Evolutionary conservation across 1,284 basidiomycete genomes (phyloP).

Genomic region (Puccinia brachypodii): DNA sequence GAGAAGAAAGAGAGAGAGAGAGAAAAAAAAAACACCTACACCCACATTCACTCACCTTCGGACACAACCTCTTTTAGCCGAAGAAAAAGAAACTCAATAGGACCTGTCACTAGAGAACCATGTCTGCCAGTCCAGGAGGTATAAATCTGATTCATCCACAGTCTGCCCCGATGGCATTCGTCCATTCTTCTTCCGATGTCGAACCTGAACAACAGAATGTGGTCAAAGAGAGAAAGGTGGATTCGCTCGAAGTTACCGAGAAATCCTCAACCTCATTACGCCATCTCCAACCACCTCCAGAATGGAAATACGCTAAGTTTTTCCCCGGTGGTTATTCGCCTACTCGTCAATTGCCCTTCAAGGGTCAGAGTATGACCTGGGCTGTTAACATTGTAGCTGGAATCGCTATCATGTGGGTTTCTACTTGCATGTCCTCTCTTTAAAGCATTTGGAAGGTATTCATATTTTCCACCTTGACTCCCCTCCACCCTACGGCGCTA

Average conservation of each 20-base stretch:
- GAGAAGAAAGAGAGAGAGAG: background rate
- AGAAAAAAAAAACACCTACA: background rate
- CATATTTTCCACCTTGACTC: background rate
- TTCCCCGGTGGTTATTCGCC: constrained; percentile 48
- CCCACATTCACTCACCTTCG: background rate
- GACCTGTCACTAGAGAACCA: background rate
- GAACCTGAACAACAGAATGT: background rate
- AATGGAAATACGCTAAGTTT: constrained; percentile 46
- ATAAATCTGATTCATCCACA: background rate
- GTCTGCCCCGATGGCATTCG: background rate
- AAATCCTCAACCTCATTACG: background rate
- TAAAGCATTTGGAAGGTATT: background rate
- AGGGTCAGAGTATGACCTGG: constrained; percentile 50
- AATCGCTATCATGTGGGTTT: constrained; percentile 49
- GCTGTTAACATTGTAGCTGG: constrained; percentile 49
- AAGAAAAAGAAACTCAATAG: background rate
- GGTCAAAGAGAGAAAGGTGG: background rate
- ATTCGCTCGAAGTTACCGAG: background rate
- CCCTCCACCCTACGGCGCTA: background rate
- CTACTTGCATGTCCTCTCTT: background rate
- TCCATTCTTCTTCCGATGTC: background rate
- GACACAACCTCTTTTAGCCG: background rate
- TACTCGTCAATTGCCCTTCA: constrained; percentile 49
- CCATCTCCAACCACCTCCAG: background rate
- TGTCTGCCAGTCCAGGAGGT: constrained; percentile 4